These are phyloP conservation scores for Takashimella tepidaria DNA, from an alignment of 1,284 basidiomycete species.

Conservation along the genomic window DNA sequence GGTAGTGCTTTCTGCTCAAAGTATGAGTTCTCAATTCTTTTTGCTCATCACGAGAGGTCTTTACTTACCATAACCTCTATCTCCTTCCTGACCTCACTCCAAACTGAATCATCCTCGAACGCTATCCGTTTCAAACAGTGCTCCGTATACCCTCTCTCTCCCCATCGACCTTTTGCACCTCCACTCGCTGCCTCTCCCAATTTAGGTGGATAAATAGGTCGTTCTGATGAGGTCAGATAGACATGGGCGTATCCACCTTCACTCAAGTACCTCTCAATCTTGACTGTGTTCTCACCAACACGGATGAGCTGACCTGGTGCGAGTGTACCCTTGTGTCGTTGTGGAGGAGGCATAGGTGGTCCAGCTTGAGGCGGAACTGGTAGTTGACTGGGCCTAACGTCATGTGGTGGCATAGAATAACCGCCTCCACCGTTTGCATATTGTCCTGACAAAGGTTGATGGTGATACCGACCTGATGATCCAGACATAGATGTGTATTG, in stretches of 20 bases:
- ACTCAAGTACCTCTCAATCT: slow-evolving; percentile 81
- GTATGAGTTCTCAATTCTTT: neutral
- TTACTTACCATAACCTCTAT: slow-evolving; percentile 97
- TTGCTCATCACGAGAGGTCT: slow-evolving; percentile 24
- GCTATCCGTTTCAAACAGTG: slow-evolving; percentile 98
- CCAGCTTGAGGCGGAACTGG: neutral
- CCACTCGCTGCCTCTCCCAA: slow-evolving; percentile 10
- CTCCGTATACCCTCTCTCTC: slow-evolving; percentile 59
- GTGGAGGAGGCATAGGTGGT: slow-evolving; percentile 14
- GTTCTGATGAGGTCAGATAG: slow-evolving; percentile 83
- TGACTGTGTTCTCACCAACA: slow-evolving; percentile 84
- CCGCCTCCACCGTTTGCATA: slow-evolving; percentile 8
- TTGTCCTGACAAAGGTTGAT: slow-evolving; percentile 3
- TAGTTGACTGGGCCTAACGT: neutral
- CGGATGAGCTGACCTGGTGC: slow-evolving; percentile 74
- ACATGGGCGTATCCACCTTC: slow-evolving; percentile 99
- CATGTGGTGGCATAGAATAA: slow-evolving; percentile 1
- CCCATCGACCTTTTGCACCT: slow-evolving; percentile 50
- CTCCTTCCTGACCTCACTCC: slow-evolving; percentile 94
- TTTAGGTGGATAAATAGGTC: slow-evolving; percentile 62
- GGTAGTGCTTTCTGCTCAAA: slow-evolving; percentile 32
- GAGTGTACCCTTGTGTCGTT: slow-evolving; percentile 48
- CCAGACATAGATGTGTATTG: slow-evolving; percentile 15
- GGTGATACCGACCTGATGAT: neutral
- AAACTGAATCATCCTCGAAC: slow-evolving; percentile 80